phyloP scores from a whole-genome alignment of 169 alveolate genomes.

The Plasmodium falciparum region DNA sequence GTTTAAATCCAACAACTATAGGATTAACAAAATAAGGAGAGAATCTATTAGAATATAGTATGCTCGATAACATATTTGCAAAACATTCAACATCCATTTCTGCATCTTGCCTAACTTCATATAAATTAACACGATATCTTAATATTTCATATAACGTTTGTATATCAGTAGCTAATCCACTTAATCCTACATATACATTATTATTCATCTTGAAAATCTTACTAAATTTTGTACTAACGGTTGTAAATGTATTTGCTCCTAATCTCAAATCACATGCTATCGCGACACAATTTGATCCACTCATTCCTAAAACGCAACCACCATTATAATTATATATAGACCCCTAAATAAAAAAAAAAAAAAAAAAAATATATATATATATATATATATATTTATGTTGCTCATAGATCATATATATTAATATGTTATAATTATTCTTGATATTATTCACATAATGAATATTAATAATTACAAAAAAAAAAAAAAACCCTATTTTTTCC shows the following conservation, averaged over 20 bases:
- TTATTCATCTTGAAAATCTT: constrained; percentile 93
- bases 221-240: constrained; percentile 91
- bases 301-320: constrained; percentile 97
- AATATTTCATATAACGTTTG: constrained; percentile 91
- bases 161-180: constrained; percentile 96
- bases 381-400: too few species aligned
- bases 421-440: too few species aligned
- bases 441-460: too few species aligned
- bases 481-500: too few species aligned
- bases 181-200: constrained; percentile 89
- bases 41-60: constrained; percentile 92
- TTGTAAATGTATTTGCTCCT: constrained; percentile 91
- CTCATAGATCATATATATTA: too few species aligned
- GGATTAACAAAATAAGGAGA: constrained; percentile 95
- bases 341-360: constrained; percentile 56
- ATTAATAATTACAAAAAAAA: too few species aligned
- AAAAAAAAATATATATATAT: too few species aligned
- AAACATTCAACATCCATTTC: constrained; percentile 92
- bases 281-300: constrained; percentile 96
- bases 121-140: constrained; percentile 92
- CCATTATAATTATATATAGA: constrained; percentile 94
- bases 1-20: constrained; percentile 93
- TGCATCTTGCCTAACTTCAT: constrained; percentile 90
- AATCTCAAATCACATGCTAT: constrained; percentile 96
- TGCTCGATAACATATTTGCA: constrained; percentile 91